Evolutionary conservation across 306 rosid species (phyloP).

Genomic region (Vigna radiata): DNA sequence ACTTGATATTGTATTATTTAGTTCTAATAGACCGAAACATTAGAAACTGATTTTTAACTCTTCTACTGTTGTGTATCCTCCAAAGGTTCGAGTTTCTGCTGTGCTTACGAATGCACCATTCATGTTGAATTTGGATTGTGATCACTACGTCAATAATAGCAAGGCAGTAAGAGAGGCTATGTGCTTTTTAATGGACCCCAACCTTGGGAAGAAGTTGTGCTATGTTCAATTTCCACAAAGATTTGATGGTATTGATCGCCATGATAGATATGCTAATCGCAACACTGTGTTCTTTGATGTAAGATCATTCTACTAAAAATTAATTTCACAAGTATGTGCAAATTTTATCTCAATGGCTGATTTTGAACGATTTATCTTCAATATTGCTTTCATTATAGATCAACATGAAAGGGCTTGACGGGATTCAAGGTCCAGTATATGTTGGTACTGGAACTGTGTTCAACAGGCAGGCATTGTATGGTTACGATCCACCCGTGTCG

Average conservation of each 20-base stretch:
- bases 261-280: constrained; percentile 92
- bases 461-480: constrained; percentile 61
- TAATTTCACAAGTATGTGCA: background rate
- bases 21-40: constrained; percentile 1
- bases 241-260: constrained; percentile 93
- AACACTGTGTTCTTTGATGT: constrained; percentile 90
- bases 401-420: constrained; percentile 67
- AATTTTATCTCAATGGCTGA: background rate
- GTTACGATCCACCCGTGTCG: constrained; percentile 58
- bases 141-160: constrained; percentile 87
- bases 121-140: constrained; percentile 91
- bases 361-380: constrained; percentile 5
- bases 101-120: constrained; percentile 90
- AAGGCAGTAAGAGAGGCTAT: constrained; percentile 90
- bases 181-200: constrained; percentile 94
- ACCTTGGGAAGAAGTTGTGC: constrained; percentile 75
- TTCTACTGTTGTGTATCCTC: constrained; percentile 33
- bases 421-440: constrained; percentile 64
- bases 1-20: constrained; percentile 16
- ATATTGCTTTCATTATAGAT: constrained; percentile 47
- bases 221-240: constrained; percentile 98
- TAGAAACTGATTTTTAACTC: constrained; percentile 14
- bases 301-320: constrained; percentile 35
- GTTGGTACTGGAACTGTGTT: constrained; percentile 61
- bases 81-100: constrained; percentile 71